phyloP scores from a whole-genome alignment of 116 monocot genomes.

The Dioscorea cayenensis region DNA sequence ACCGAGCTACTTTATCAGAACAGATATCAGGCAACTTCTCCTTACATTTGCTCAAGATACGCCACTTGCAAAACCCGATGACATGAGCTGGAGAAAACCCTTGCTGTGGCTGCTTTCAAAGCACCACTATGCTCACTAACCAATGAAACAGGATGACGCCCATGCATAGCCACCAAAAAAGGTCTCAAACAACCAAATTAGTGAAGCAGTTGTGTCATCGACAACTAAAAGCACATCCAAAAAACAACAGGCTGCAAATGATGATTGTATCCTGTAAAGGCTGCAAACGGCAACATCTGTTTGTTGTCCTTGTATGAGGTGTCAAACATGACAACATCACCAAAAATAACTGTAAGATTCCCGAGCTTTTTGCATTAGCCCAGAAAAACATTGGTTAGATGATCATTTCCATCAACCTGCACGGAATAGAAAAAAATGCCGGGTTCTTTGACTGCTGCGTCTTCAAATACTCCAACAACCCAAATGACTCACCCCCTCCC shows the following conservation, averaged over 20 bases:
- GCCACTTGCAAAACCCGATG: constrained; percentile 23
- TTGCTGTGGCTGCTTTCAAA: constrained; percentile 2
- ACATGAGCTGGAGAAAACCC: constrained; percentile 7
- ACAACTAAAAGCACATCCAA: constrained; percentile 17
- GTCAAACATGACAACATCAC: constrained; percentile 16
- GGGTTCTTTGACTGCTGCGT: constrained; percentile 10
- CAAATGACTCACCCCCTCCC: constrained; percentile 17
- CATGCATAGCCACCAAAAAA: constrained; percentile 14
- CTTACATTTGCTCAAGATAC: constrained; percentile 20
- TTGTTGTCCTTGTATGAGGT: constrained; percentile 22
- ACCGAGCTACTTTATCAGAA: background rate
- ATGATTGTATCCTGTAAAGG: constrained; percentile 18
- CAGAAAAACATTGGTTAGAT: constrained; percentile 14
- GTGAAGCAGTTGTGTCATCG: constrained; percentile 14
- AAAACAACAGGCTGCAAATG: constrained; percentile 25
- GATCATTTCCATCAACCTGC: constrained; percentile 7
- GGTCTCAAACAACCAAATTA: constrained; percentile 19
- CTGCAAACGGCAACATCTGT: constrained; percentile 16
- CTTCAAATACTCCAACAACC: constrained; percentile 19
- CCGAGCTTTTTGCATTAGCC: constrained; percentile 14
- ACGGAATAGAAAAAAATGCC: constrained; percentile 20
- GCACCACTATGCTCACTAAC: constrained; percentile 8
- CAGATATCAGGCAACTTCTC: constrained; percentile 12
- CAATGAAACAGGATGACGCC: constrained; percentile 10
- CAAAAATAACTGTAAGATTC: constrained; percentile 21